Evolutionary conservation across 192 early-diverging fungal species (phyloP), one percentile per base, ranked within the genome.

Genomic region (Coemansia sp.): DNA sequence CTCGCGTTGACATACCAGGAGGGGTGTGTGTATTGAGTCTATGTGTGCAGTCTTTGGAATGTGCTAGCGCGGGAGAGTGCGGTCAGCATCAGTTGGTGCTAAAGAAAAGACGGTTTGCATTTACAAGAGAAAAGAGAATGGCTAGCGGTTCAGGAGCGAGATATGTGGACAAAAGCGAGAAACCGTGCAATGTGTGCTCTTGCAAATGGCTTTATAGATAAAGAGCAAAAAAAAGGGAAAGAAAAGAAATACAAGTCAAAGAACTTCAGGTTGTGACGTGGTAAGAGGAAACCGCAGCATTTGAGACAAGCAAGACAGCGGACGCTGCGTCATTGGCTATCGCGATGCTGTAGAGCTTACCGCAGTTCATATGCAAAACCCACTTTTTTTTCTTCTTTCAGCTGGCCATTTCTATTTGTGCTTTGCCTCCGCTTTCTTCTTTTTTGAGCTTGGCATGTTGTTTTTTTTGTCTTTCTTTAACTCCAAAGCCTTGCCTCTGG

Each of bases 1-100:
- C 80, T 12, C 75, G 80, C 17, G 72, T 77, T 10, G 80, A 65
- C 80, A 83, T 83, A 17, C 1, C 16, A 50, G 48, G 6, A 16
- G 19, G n/a, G 6, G 48, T 54, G 20, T 19, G 22, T 25, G 20
- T 9, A 54, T 12, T 32, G 13, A 8, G 51, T 54, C 7, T 54
- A 9, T 54, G 20, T 11, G 48, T 4, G 48, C 51, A 25, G 51
- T 22, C 10, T 54, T 54, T 25, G 51, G 5, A 20, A 25, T 22
- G 12, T 54, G 51, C 25, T 25, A 8, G 19, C 12, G 51, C 19
- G 25, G 7, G 32, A 14, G 19, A 25, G 22, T 54, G 9, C 25
- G 20, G 5, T 54, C 51, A 4, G 51, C 22, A 54, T 54, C 51
- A 22, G 25, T 25, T 20, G 51, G 11, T 22, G 11, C 51, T 9